phyloP scores from a whole-genome alignment of 768 basidiomycete species.

The Gloeostereum incarnatum region DNA sequence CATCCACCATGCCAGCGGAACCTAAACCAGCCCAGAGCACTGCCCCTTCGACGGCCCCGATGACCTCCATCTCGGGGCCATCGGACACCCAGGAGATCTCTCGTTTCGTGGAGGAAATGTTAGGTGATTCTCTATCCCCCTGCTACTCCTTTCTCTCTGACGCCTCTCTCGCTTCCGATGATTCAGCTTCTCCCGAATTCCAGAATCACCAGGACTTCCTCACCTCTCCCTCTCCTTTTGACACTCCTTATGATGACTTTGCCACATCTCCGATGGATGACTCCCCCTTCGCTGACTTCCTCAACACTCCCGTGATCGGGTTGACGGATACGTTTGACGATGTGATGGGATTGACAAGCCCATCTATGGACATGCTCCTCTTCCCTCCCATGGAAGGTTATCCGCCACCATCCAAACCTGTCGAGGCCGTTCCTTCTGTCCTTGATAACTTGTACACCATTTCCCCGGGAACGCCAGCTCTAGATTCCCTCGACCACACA shows the following conservation, averaged over 20 bases:
- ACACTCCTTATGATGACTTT: conserved; percentile 11
- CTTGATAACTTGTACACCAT: conserved; percentile 33
- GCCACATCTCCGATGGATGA: conserved; percentile 10
- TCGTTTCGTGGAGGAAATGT: background rate
- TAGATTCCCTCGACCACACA: conserved; percentile 27
- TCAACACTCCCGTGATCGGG: conserved; percentile 8
- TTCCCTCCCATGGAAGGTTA: background rate
- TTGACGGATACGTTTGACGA: conserved; percentile 1
- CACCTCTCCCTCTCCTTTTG: conserved; percentile 8
- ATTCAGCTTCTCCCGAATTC: conserved; percentile 12
- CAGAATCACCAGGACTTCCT: conserved; percentile 8
- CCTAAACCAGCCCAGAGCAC: conserved; percentile 27
- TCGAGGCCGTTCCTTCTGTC: conserved; percentile 12
- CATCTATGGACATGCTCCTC: background rate
- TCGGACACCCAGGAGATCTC: background rate
- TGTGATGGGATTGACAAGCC: background rate
- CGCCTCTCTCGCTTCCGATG: conserved; percentile 8
- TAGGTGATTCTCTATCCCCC: background rate
- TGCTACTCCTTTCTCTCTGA: conserved; percentile 7
- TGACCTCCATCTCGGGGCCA: conserved; percentile 3
- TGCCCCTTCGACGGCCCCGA: conserved; percentile 14
- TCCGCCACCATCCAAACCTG: conserved; percentile 1
- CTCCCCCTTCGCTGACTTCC: conserved; percentile 11
- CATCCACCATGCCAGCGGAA: conserved; percentile 62
- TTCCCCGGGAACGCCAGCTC: conserved; percentile 40